Percentiles rank a stretch among this genome's conserved stretches.
Evolutionary conservation across 1,284 basidiomycete genomes (phyloP).

Genomic region (Sanghuangporus weigelae): DNA sequence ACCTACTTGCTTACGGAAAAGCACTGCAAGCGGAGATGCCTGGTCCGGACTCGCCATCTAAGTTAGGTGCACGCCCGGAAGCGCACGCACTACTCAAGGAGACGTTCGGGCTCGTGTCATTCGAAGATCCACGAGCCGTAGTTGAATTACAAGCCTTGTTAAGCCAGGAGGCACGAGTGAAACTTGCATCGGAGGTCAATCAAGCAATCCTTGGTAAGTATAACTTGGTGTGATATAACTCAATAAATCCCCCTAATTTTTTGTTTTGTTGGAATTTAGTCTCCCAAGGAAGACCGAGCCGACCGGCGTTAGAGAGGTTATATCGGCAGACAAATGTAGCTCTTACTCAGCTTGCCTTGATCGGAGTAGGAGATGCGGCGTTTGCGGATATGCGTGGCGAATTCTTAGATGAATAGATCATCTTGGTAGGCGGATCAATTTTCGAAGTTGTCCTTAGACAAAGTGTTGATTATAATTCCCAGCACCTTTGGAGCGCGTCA

Average conservation of each 20-base stretch:
- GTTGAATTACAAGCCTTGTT: slow-evolving; percentile 61
- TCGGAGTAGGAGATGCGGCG: slow-evolving; percentile 69
- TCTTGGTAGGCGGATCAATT: neutral
- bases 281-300: slow-evolving; percentile 68
- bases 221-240: neutral
- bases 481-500: neutral
- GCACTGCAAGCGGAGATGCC: slow-evolving; percentile 40
- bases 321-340: slow-evolving; percentile 68
- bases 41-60: slow-evolving; percentile 48
- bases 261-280: slow-evolving; percentile 36
- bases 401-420: slow-evolving; percentile 39
- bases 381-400: slow-evolving; percentile 75
- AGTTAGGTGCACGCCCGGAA: slow-evolving; percentile 43
- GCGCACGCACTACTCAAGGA: slow-evolving; percentile 61
- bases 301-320: slow-evolving; percentile 66
- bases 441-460: neutral
- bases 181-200: slow-evolving; percentile 73
- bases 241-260: slow-evolving; percentile 4
- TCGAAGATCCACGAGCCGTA: slow-evolving; percentile 63
- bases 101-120: slow-evolving; percentile 75
- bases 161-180: slow-evolving; percentile 56
- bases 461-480: too few species aligned
- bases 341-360: slow-evolving; percentile 59
- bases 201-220: slow-evolving; percentile 72
- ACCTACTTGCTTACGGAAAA: slow-evolving; percentile 67